Conservation (phyloP, 495 filamentous ascomycete species). For the Podospora bellae-mahoneyi region DNA sequence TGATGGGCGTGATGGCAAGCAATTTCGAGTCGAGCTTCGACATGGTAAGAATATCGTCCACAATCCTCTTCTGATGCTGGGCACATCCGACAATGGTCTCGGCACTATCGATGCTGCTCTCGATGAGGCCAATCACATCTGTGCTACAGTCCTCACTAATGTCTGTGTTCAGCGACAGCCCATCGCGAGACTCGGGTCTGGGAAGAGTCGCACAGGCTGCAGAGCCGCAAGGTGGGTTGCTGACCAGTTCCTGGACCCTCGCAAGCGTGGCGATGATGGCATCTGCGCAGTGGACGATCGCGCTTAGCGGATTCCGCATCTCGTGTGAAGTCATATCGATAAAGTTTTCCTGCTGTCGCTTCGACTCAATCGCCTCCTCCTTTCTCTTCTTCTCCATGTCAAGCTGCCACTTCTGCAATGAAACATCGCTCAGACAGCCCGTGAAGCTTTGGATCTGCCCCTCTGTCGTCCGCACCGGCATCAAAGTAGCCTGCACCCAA, state of each 20-base stretch:
- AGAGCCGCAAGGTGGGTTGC: conserved; percentile 6
- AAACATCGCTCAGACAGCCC: conserved; percentile 40
- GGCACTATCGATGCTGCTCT: conserved; percentile 60
- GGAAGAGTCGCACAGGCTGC: not conserved
- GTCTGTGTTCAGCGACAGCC: conserved; percentile 2
- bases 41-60: conserved; percentile 74
- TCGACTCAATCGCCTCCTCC: conserved; percentile 45
- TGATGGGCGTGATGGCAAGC: conserved; percentile 63
- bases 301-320: conserved; percentile 70
- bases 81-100: conserved; percentile 74
- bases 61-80: conserved; percentile 74
- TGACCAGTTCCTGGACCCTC: conserved; percentile 32
- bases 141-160: conserved; percentile 13
- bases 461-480: conserved; percentile 33
- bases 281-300: conserved; percentile 70
- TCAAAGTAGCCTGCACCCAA: conserved; percentile 37
- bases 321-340: conserved; percentile 79
- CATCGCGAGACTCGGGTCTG: not conserved
- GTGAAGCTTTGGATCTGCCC: conserved; percentile 36
- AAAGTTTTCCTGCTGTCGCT: conserved; percentile 61
- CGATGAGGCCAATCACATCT: conserved; percentile 40
- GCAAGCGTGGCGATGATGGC: conserved; percentile 36
- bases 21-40: conserved; percentile 75
- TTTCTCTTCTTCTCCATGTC: conserved; percentile 38
- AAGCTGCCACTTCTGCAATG: conserved; percentile 39